phyloP scores from a whole-genome alignment of 2,329 filamentous ascomycete species.

The Aspergillus glaucus region DNA sequence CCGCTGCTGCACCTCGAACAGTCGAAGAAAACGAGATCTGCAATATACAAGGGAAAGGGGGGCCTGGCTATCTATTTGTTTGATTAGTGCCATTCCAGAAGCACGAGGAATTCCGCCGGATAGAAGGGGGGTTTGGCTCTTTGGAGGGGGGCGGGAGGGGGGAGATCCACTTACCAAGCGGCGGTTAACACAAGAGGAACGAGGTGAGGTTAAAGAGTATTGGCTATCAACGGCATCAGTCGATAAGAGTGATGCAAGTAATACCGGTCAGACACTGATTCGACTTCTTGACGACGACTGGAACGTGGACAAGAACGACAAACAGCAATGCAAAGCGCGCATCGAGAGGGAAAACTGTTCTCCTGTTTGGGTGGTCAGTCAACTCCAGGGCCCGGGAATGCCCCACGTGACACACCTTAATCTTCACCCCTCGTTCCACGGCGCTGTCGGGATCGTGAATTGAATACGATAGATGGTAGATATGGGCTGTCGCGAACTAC shows the following conservation, averaged over 20 bases:
- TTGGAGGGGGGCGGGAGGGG: background rate
- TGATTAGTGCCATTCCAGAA: background rate
- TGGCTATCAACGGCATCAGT: background rate
- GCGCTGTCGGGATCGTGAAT: background rate
- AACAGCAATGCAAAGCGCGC: background rate
- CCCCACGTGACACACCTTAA: slow-evolving; percentile 2
- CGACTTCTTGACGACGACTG: background rate
- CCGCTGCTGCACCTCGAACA: background rate
- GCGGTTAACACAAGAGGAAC: background rate
- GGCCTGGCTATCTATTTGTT: background rate
- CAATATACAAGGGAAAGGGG: background rate
- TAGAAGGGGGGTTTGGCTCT: background rate
- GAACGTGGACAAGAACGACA: background rate
- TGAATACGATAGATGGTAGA: background rate
- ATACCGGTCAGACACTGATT: background rate
- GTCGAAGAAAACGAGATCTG: background rate
- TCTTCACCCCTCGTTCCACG: background rate
- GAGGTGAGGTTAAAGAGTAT: background rate
- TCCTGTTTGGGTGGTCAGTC: background rate
- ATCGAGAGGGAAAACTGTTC: background rate
- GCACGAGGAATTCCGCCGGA: background rate
- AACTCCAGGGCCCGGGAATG: background rate
- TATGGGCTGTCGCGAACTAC: background rate
- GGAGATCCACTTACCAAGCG: slow-evolving; percentile 2
- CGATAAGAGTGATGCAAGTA: background rate